Evolutionary conservation across 257 asterid genomes (phyloP).

Genomic region (Striga asiatica): DNA sequence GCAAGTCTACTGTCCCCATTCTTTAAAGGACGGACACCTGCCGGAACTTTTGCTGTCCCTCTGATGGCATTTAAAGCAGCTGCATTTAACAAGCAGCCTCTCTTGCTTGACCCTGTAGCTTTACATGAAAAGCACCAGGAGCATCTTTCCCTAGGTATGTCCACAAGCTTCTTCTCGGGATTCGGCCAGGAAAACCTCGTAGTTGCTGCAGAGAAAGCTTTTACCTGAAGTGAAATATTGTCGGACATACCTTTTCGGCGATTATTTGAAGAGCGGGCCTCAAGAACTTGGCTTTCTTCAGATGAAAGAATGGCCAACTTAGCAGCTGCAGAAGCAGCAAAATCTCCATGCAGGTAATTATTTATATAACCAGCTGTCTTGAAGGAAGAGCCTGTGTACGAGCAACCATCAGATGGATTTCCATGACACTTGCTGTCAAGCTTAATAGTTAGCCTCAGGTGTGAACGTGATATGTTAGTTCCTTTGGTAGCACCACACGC

Average conservation of each 20-base stretch:
- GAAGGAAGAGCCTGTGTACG: constrained; percentile 61
- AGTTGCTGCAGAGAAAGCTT: constrained; percentile 66
- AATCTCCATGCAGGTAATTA: constrained; percentile 72
- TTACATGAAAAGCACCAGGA: constrained; percentile 83
- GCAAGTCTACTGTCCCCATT: constrained; percentile 50
- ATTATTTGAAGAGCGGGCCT: constrained; percentile 32
- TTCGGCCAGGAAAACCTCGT: constrained; percentile 77
- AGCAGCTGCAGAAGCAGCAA: constrained; percentile 86
- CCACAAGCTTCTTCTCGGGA: constrained; percentile 61
- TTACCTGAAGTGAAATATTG: constrained; percentile 47
- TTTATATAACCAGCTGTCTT: constrained; percentile 47
- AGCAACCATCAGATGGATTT: constrained; percentile 15
- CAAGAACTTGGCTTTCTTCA: constrained; percentile 53
- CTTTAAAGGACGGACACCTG: constrained; percentile 45
- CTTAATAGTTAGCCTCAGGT: constrained; percentile 14
- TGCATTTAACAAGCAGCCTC: constrained; percentile 73
- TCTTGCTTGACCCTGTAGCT: constrained; percentile 54
- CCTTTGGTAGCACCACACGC: constrained; percentile 17
- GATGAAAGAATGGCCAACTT: constrained; percentile 54
- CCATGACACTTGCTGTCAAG: constrained; percentile 21
- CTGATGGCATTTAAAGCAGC: constrained; percentile 70
- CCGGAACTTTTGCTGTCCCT: constrained; percentile 45
- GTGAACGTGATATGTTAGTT: constrained; percentile 16
- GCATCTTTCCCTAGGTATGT: constrained; percentile 83
- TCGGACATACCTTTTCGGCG: constrained; percentile 43